A percentile compares a stretch with the other conserved stretches of the same genome.
Conservation (phyloP, 2,329 filamentous ascomycete species). For the Pseudogymnoascus destructans region DNA sequence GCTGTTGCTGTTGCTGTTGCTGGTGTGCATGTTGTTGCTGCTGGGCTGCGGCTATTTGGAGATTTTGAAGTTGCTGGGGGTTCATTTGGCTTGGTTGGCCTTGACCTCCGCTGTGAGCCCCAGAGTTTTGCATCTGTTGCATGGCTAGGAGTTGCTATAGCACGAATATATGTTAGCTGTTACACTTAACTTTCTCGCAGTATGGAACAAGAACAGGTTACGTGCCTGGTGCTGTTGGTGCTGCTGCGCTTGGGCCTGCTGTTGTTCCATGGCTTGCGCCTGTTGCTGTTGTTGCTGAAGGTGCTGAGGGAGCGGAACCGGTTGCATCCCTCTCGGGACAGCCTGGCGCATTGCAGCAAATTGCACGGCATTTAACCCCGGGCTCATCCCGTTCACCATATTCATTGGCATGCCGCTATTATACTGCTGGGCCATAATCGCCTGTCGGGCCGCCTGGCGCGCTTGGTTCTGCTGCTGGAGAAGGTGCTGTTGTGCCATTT, state of each 20-base stretch:
- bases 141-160: constrained; percentile 32
- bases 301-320: constrained; percentile 34
- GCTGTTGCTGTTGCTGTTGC: constrained; percentile 30
- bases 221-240: constrained; percentile 21
- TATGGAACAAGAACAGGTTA: background rate
- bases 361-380: constrained; percentile 38
- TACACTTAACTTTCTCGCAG: background rate
- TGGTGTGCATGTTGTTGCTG: constrained; percentile 36
- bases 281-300: constrained; percentile 29
- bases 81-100: constrained; percentile 38
- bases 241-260: constrained; percentile 27
- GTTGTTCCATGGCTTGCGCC: constrained; percentile 27
- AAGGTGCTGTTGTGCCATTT: constrained; percentile 32
- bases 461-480: constrained; percentile 39
- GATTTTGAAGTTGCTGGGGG: constrained; percentile 33
- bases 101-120: constrained; percentile 31
- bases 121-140: constrained; percentile 33
- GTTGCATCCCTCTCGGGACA: constrained; percentile 27
- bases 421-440: constrained; percentile 36
- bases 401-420: constrained; percentile 39
- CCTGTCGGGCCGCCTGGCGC: constrained; percentile 32
- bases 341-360: constrained; percentile 36
- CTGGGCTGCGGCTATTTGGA: constrained; percentile 29
- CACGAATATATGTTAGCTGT: background rate
- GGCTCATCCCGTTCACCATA: constrained; percentile 41